Percentiles rank a stretch among this genome's conserved stretches.
Conservation (phyloP, 495 filamentous ascomycete species). For the Tetracladium setigerum region DNA sequence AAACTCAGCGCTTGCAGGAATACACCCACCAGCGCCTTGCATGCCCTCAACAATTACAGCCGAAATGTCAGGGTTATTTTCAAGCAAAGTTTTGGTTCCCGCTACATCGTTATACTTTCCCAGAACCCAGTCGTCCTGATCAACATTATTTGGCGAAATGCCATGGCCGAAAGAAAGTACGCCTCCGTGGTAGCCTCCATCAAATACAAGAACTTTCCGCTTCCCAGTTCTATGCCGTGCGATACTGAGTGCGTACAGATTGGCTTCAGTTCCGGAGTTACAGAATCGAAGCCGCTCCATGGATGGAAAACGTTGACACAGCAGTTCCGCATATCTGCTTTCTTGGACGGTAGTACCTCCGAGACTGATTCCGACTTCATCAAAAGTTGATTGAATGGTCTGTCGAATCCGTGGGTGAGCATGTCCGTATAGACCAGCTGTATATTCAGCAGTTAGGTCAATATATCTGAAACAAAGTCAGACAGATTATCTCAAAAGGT, state of each 20-base stretch:
- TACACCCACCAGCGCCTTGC: constrained; percentile 47
- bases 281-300: constrained; percentile 26
- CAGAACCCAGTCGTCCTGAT: constrained; percentile 36
- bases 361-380: constrained; percentile 16
- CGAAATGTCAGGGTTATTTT: constrained; percentile 29
- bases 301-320: constrained; percentile 11
- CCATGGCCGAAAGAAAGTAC: constrained; percentile 32
- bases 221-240: constrained; percentile 18
- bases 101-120: constrained; percentile 41
- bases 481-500: constrained; percentile 15
- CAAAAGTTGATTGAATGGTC: constrained; percentile 19
- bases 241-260: constrained; percentile 23
- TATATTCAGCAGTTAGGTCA: constrained; percentile 41
- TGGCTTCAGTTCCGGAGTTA: constrained; percentile 31
- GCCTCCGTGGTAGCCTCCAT: constrained; percentile 43
- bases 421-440: constrained; percentile 45
- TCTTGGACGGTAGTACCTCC: constrained; percentile 19
- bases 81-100: constrained; percentile 26
- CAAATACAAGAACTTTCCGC: constrained; percentile 24
- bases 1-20: constrained; percentile 37
- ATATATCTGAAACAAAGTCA: constrained; percentile 21
- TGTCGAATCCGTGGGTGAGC: constrained; percentile 31
- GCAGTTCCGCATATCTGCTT: constrained; percentile 19
- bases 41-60: constrained; percentile 52
- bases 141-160: constrained; percentile 22